Percentiles rank a stretch among this genome's conserved stretches.
phyloP scores from a whole-genome alignment of 345 rosid genomes.

The Ceriops decandra region DNA sequence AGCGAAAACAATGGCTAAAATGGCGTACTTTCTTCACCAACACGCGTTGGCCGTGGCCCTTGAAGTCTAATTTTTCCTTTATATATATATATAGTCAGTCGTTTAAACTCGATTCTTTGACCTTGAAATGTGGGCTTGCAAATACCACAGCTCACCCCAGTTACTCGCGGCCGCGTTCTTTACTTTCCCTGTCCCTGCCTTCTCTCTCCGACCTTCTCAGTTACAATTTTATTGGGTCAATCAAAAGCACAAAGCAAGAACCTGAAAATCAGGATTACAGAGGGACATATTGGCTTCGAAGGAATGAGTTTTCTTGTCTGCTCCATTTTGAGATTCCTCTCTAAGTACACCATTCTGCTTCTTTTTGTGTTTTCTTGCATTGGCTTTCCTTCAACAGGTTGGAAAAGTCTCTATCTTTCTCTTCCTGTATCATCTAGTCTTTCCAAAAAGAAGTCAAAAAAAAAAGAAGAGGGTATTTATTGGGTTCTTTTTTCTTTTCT shows the following conservation, averaged over 20 bases:
- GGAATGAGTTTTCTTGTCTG: slow-evolving; percentile 36
- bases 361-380: slow-evolving; percentile 39
- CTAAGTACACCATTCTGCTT: slow-evolving; percentile 30
- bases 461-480: slow-evolving; percentile 2
- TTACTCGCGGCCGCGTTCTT: slow-evolving; percentile 6
- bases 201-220: slow-evolving; percentile 5
- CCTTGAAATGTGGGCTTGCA: not conserved
- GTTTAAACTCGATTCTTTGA: not conserved
- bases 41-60: slow-evolving; percentile 1
- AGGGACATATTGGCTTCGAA: slow-evolving; percentile 5
- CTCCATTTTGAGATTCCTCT: slow-evolving; percentile 24
- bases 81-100: not conserved
- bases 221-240: not conserved
- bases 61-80: slow-evolving; percentile 15
- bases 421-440: not conserved
- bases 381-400: slow-evolving; percentile 53
- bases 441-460: not conserved
- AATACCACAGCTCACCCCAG: slow-evolving; percentile 6
- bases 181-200: slow-evolving; percentile 4
- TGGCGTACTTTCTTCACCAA: not conserved
- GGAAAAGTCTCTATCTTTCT: slow-evolving; percentile 1
- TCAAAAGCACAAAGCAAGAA: not conserved
- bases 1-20: slow-evolving; percentile 1
- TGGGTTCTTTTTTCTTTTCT: not conserved
- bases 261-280: slow-evolving; percentile 4